Conservation (phyloP, 1,284 basidiomycete species). For the Fistulina hepatica region DNA sequence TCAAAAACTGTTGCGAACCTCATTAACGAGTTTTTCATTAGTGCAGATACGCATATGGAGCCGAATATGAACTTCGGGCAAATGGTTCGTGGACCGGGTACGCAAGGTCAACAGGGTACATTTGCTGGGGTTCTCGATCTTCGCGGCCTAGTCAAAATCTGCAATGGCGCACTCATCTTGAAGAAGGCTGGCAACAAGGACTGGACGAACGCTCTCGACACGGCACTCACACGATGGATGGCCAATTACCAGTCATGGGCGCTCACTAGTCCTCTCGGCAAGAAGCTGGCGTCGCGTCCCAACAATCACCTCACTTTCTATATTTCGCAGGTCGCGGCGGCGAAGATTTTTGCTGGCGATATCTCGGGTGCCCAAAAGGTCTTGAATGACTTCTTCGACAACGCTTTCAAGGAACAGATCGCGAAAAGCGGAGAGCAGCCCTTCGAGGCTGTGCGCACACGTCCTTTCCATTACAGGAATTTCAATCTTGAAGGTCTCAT, state of each 20-base stretch:
- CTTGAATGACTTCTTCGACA: constrained; percentile 35
- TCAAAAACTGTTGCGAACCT: constrained; percentile 29
- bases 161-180: constrained; percentile 38
- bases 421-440: constrained; percentile 48
- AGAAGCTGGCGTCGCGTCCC: constrained; percentile 28
- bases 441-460: constrained; percentile 47
- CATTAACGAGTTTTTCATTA: constrained; percentile 43
- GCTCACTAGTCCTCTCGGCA: constrained; percentile 33
- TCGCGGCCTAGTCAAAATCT: constrained; percentile 42
- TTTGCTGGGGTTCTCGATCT: constrained; percentile 50
- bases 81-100: constrained; percentile 44
- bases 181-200: constrained; percentile 28
- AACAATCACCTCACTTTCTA: constrained; percentile 45
- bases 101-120: constrained; percentile 32
- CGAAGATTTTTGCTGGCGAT: constrained; percentile 29
- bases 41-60: constrained; percentile 41
- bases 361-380: constrained; percentile 27
- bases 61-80: constrained; percentile 55
- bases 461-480: constrained; percentile 46
- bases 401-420: constrained; percentile 41
- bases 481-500: constrained; percentile 32
- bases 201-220: constrained; percentile 35
- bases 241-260: constrained; percentile 40
- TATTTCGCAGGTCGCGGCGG: constrained; percentile 27
- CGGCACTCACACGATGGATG: constrained; percentile 36